Evolutionary conservation across 345 rosid genomes (phyloP), one percentile per base, ranked within the genome.

Genomic region (Pistacia integerrima): DNA sequence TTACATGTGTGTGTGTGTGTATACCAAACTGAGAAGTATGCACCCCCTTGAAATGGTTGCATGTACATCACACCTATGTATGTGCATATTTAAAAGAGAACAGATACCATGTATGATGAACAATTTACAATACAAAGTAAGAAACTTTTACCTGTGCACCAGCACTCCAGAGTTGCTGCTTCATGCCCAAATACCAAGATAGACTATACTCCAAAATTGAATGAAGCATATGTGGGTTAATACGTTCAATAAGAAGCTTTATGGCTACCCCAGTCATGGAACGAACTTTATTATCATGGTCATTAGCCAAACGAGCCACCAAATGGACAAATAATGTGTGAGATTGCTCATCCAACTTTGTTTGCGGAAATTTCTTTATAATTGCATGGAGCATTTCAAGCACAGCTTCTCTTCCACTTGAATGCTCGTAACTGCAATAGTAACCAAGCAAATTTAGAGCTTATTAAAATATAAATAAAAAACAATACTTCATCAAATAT

Each of bases 341-440:
- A 18, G 92, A 89, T 78, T 92, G 97, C 68, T 82, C 78, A 74
- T 92, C 87, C 79, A 93, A 79, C 77, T 84, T 76, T 51, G 78
- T 83, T 76, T 76, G 82, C 10, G 89, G 93, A 58, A 89, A 90
- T 86, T 96, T 91, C 66, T 74, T 78, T 69, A 93, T 83, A 17
- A 96, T 89, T 13, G 89, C 87, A 62, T 84, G 85, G 35, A 96
- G 93, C 97, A 90, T 92, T 82, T 89, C 94, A 77, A 96, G 94
- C 46, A 92, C 98, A 64, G 98, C 92, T 79, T 88, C 87, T 85
- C 98, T 91, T 80, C 99, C 99, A 78, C 88, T 85, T 77, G 93
- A 69, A 90, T 89, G 88, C 79, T 89, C 90, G 71, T 92, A 96
- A 80, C 99, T 95, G 87, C 79, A 83, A 73, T 67, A 74, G 61